Conservation (phyloP, 345 rosid genomes). For the Acer saccharum region DNA sequence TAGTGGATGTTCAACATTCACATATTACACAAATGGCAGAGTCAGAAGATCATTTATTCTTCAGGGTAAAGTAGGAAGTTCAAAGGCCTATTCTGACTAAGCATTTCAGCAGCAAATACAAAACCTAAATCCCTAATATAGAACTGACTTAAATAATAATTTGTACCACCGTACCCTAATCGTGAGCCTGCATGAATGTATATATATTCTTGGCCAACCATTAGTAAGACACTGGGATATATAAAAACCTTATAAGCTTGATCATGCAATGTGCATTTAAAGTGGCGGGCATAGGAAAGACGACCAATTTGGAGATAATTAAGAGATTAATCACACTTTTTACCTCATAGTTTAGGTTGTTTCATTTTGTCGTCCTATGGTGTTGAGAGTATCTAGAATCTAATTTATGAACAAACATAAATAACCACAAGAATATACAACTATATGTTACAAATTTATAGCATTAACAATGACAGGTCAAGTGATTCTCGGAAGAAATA, state of each 20-base stretch:
- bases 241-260: background rate
- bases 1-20: background rate
- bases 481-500: background rate
- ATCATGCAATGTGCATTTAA: background rate
- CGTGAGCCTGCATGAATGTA: background rate
- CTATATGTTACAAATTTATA: background rate
- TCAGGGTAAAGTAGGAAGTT: background rate
- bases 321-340: background rate
- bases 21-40: background rate
- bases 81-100: background rate
- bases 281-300: background rate
- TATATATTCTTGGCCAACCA: background rate
- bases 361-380: background rate
- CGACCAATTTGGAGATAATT: background rate
- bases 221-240: background rate
- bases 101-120: background rate
- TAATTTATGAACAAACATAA: background rate
- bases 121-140: background rate
- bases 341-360: background rate
- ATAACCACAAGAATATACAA: background rate
- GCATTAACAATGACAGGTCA: background rate
- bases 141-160: background rate
- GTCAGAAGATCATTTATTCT: background rate
- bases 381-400: background rate
- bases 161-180: background rate